These are phyloP conservation scores for Plantago elongata DNA, from an alignment of 257 asterid species.

Conservation along the genomic window DNA sequence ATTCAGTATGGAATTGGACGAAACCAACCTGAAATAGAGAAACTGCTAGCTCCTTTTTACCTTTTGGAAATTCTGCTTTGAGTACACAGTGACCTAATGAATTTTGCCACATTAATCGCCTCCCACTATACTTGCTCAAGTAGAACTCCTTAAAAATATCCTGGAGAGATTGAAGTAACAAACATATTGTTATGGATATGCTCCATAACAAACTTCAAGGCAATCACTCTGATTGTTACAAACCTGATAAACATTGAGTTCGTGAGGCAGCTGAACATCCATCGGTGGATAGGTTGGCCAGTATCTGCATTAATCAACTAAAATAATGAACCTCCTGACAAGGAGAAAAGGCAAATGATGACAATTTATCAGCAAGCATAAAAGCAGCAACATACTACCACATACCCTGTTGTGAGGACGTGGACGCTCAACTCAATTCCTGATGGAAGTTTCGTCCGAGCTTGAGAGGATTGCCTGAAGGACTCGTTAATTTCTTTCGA, in stretches of 20 bases:
- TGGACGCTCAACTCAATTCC: conserved; percentile 99
- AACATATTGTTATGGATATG: conserved; percentile 13
- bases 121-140: conserved; percentile 89
- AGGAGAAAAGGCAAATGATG: conserved; percentile 2
- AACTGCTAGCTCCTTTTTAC: conserved; percentile 95
- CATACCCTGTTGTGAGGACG: conserved; percentile 92
- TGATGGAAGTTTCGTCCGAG: conserved; percentile 92
- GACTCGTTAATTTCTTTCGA: conserved; percentile 97
- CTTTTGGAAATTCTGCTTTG: conserved; percentile 81
- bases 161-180: conserved; percentile 31
- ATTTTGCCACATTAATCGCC: conserved; percentile 99
- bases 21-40: conserved; percentile 89
- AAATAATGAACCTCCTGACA: neutral
- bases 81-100: conserved; percentile 94
- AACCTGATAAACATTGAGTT: conserved; percentile 95
- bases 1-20: conserved; percentile 2
- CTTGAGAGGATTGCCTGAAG: conserved; percentile 98
- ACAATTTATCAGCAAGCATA: neutral
- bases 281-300: conserved; percentile 99
- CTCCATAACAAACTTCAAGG: conserved; percentile 5
- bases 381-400: neutral
- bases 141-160: conserved; percentile 95
- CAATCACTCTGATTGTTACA: conserved; percentile 11
- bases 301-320: conserved; percentile 48
- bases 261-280: conserved; percentile 95